Percentiles rank a stretch among this genome's conserved stretches.
Evolutionary conservation across 441 rosid species (phyloP).

Genomic region (Omphalea diandra): DNA sequence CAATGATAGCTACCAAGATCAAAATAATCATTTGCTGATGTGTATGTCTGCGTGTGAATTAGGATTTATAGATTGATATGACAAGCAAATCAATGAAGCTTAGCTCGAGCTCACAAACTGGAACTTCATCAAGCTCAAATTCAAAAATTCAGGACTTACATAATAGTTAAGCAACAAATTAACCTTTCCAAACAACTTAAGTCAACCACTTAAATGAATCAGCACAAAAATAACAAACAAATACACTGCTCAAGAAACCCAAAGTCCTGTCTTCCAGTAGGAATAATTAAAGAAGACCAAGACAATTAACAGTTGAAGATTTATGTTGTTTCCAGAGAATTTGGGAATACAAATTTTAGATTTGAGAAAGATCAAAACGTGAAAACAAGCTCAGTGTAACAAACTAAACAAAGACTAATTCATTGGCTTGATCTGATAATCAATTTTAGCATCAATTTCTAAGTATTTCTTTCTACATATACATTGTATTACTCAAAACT

Average conservation of each 20-base stretch:
- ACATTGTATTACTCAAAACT: background rate
- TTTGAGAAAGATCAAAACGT: background rate
- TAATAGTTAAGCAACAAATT: background rate
- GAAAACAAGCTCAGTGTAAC: background rate
- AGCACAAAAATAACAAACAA: background rate
- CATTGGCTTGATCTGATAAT: background rate
- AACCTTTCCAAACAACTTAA: background rate
- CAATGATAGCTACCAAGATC: constrained; percentile 3
- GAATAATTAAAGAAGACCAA: background rate
- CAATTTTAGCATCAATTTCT: constrained; percentile 3
- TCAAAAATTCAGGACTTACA: background rate
- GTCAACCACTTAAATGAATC: background rate
- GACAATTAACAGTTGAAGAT: background rate
- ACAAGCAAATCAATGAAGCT: background rate
- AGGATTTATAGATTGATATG: too few species aligned
- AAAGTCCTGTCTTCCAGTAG: too few species aligned
- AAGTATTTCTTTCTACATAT: background rate
- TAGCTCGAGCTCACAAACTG: background rate
- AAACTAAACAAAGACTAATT: background rate
- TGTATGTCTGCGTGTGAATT: too few species aligned
- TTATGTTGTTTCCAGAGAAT: too few species aligned
- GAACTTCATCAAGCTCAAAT: background rate
- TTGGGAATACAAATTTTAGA: background rate
- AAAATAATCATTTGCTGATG: background rate
- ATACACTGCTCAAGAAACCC: background rate